Conservation (phyloP, 2,329 filamentous ascomycete genomes). For the Didymella glomerata region DNA sequence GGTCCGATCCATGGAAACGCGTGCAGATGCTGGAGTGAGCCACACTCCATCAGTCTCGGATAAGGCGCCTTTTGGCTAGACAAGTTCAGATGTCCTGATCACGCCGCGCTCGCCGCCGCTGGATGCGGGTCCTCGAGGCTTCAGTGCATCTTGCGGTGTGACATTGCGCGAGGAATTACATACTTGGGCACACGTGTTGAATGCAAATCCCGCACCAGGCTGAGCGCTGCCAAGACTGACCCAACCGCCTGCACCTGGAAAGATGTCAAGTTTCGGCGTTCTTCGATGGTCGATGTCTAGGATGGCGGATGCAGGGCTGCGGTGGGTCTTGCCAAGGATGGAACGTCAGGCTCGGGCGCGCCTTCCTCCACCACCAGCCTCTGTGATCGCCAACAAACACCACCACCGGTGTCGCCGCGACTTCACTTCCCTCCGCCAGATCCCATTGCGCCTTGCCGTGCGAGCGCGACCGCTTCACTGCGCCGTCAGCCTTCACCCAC, state of each 20-base stretch:
- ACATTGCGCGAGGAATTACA: not conserved
- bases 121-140: conserved; percentile 12
- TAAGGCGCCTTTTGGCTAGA: conserved; percentile 21
- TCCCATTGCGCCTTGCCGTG: conserved; percentile 12
- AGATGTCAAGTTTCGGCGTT: not conserved
- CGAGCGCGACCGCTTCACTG: conserved; percentile 25
- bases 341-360: conserved; percentile 20
- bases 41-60: conserved; percentile 23
- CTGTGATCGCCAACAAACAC: conserved; percentile 11
- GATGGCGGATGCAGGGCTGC: conserved; percentile 8
- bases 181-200: not conserved
- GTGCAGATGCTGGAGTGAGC: conserved; percentile 20
- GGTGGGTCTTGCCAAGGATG: conserved; percentile 3
- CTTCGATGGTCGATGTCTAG: not conserved
- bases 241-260: not conserved
- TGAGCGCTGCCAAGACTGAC: not conserved
- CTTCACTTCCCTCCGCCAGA: not conserved
- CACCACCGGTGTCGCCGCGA: conserved; percentile 17
- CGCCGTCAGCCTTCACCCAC: conserved; percentile 13
- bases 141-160: conserved; percentile 20
- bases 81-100: conserved; percentile 14
- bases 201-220: not conserved
- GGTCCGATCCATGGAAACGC: conserved; percentile 15
- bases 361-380: conserved; percentile 17
- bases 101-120: conserved; percentile 23